A percentile compares a stretch with the other conserved stretches of the same genome.
Conservation (phyloP, 176 grass and related monocot species). For the Triticum turgidum region DNA sequence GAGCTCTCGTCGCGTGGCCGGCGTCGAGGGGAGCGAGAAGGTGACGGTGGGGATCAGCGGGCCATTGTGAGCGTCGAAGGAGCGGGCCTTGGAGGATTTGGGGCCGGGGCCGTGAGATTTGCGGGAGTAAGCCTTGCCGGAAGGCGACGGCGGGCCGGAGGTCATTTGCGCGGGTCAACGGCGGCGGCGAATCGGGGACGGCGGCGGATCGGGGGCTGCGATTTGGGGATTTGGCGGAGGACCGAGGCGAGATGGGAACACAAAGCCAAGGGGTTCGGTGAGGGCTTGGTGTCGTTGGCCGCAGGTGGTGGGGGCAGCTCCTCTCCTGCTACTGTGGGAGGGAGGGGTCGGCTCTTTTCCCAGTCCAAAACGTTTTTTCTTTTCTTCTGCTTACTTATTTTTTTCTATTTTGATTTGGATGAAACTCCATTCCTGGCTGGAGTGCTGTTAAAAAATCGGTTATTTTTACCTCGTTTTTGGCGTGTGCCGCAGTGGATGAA, state of each 20-base stretch:
- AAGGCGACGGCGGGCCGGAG: conserved; percentile 47
- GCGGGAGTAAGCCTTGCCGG: conserved; percentile 59
- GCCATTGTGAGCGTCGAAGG: conserved; percentile 44
- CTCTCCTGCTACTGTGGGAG: background rate
- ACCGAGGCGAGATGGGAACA: conserved; percentile 21
- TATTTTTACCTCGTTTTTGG: background rate
- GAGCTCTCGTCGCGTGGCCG: conserved; percentile 35
- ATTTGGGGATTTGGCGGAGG: conserved; percentile 51
- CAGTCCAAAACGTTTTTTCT: background rate
- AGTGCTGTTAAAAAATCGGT: background rate
- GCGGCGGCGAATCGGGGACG: conserved; percentile 15
- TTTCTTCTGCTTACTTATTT: too few relatives aligned
- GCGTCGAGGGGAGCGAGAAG: conserved; percentile 20
- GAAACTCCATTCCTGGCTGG: background rate
- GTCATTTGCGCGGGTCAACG: conserved; percentile 55
- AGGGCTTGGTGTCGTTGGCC: conserved; percentile 14
- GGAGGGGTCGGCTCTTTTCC: background rate
- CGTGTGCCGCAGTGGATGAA: background rate
- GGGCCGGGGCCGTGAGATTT: conserved; percentile 36
- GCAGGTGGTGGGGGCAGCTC: conserved; percentile 26
- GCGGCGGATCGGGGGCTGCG: conserved; percentile 45
- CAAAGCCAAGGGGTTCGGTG: conserved; percentile 41
- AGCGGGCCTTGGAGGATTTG: conserved; percentile 35
- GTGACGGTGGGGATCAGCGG: conserved; percentile 40
- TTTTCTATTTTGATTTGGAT: too few relatives aligned